phyloP scores from a whole-genome alignment of 2,329 filamentous ascomycete genomes.

The Arthroderma sp. region DNA sequence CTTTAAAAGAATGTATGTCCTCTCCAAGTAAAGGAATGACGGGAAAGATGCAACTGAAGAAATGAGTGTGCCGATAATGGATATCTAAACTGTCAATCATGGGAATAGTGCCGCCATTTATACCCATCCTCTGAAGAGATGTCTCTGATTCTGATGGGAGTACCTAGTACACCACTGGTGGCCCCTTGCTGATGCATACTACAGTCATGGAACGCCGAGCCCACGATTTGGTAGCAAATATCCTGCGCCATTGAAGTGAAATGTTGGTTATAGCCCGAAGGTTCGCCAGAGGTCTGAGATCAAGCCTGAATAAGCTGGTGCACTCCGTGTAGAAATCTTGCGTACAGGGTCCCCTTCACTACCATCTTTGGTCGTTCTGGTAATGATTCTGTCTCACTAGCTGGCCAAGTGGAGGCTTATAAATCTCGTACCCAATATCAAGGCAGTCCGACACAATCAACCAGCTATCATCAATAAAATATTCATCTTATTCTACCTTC shows the following conservation, averaged over 20 bases:
- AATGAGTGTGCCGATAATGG: not conserved
- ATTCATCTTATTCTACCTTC: too few relatives aligned
- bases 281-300: not conserved
- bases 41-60: not conserved
- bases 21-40: not conserved
- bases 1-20: not conserved
- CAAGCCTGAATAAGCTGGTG: not conserved
- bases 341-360: too few relatives aligned
- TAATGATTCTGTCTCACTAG: too few relatives aligned
- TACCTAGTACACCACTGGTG: not conserved
- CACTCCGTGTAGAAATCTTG: too few relatives aligned
- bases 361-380: too few relatives aligned
- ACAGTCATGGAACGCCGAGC: not conserved
- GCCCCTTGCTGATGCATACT: not conserved
- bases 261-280: not conserved
- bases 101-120: not conserved
- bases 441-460: too few relatives aligned
- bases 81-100: not conserved
- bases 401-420: not conserved
- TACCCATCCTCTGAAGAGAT: not conserved
- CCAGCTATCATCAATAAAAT: too few relatives aligned
- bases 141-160: not conserved
- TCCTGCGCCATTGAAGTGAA: not conserved
- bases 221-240: not conserved
- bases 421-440: not conserved